Base-by-base conservation (phyloP, 2,329 filamentous ascomycete species). In the Cladosporium velox region DNA sequence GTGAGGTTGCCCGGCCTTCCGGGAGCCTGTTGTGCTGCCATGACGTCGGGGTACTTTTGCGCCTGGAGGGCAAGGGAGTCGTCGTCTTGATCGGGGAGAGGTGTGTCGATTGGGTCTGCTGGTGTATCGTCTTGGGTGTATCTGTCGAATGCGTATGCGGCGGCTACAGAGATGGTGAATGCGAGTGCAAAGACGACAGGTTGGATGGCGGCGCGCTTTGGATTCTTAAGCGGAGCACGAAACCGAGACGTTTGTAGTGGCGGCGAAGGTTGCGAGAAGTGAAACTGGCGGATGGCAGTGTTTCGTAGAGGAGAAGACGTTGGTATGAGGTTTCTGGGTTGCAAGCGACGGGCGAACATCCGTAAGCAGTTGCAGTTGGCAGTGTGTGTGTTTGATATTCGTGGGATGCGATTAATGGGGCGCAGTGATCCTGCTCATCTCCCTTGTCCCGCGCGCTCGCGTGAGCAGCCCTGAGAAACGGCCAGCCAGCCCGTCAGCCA, bases 1-100 rank as follows among this genome's bases (percentile, higher is more conserved):
- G 93, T 97, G 66, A 99, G 84, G 72, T 91, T 97, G 67, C 92
- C 93, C 64, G 92, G 87, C 68, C 93, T 88, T 63, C 95, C 95
- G 44, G 90, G 86, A 54, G 85, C 85, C 34, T 61, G 60, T 63
- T 63, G 54, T 28, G 59, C 24, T 10, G 61, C 63, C 63, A 65
- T 65, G 32, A 60, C 55, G 54, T 68, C 67, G 38, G 66, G 24
- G 57, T 59, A 59, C 41, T 65, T 59, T 60, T 68, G 67, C 67
- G 65, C 65, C 57, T 59, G 59, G 65, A 68, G 67, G 60, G 67
- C 65, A 30, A 68, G 61, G 41, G 63, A 28, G 65, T 63, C 18
- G 38, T 68, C 61, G 28, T 64, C 44, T 12, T 64, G 15, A 3
- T 62, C 18, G 28, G 55, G n/a, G 15, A 41, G 12, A 32, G 51